These are phyloP conservation scores for Plectranthus barbatus DNA, from an alignment of 257 asterid species.

Conservation along the genomic window DNA sequence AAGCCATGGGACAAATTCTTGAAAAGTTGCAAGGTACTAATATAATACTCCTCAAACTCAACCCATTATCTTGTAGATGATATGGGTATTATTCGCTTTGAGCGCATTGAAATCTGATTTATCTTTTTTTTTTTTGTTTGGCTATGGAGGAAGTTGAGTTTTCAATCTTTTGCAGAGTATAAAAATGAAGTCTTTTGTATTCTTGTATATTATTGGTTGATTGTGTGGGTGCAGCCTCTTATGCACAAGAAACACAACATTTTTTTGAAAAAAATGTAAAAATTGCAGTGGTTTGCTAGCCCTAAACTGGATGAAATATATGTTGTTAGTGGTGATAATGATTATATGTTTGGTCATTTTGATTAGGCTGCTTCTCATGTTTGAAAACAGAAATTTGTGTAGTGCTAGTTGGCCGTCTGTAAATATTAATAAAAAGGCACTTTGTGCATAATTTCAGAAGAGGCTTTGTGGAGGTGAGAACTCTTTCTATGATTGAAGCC, in stretches of 20 bases:
- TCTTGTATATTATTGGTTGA: not conserved
- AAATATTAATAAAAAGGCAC: not conserved
- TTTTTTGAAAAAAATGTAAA: not conserved
- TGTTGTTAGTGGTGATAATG: not conserved
- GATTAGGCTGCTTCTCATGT: too few species aligned
- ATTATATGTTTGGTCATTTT: not conserved
- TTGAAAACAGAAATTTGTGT: not conserved
- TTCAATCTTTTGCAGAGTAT: not conserved
- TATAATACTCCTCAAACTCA: not conserved
- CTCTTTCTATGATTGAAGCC: not conserved
- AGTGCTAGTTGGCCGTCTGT: not conserved
- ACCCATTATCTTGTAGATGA: not conserved
- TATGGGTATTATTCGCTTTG: not conserved
- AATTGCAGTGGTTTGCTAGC: not conserved
- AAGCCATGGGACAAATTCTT: constrained; percentile 77
- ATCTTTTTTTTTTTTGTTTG: not conserved
- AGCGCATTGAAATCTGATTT: not conserved
- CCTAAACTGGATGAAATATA: not conserved
- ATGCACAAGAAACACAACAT: not conserved
- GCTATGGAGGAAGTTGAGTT: not conserved
- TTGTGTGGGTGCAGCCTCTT: not conserved
- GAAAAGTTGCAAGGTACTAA: constrained; percentile 56
- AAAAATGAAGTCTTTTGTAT: not conserved
- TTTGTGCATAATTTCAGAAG: not conserved
- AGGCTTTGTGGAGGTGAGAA: not conserved